These are phyloP conservation scores for Gryganskiella cystojenkinii DNA, from an alignment of 192 early-diverging fungal species.

Conservation along the genomic window DNA sequence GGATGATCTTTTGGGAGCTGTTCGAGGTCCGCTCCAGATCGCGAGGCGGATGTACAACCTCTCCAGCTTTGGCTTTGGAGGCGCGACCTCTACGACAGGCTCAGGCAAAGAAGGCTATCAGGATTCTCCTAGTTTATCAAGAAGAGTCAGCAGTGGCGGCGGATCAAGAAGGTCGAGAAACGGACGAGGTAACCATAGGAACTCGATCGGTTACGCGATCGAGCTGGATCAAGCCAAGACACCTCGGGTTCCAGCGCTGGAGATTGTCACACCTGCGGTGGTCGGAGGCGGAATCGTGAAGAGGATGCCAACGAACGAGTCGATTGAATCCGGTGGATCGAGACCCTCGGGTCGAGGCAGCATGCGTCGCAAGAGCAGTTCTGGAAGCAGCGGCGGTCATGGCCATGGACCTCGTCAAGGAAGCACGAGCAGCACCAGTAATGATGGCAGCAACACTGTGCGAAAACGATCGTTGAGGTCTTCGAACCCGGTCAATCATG, in stretches of 20 bases:
- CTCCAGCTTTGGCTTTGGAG: conserved; percentile 30
- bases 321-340: background rate
- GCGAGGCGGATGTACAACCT: conserved; percentile 35
- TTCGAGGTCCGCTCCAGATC: conserved; percentile 37
- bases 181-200: conserved; percentile 1
- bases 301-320: conserved; percentile 3
- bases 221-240: conserved; percentile 23
- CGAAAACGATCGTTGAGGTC: conserved; percentile 39
- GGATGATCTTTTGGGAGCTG: conserved; percentile 38
- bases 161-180: conserved; percentile 4
- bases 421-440: conserved; percentile 7
- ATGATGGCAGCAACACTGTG: conserved; percentile 1
- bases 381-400: conserved; percentile 8
- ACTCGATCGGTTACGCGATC: conserved; percentile 25
- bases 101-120: too few species aligned
- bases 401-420: conserved; percentile 14
- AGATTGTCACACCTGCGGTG: background rate
- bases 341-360: background rate
- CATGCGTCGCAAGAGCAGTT: conserved; percentile 10
- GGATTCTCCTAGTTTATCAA: background rate
- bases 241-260: too few species aligned
- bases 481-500: conserved; percentile 36
- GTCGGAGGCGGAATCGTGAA: background rate
- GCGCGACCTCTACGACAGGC: background rate
- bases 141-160: background rate